Evolutionary conservation across 352 stramenopile species (phyloP).

Genomic region (Pythium phragmiticola): DNA sequence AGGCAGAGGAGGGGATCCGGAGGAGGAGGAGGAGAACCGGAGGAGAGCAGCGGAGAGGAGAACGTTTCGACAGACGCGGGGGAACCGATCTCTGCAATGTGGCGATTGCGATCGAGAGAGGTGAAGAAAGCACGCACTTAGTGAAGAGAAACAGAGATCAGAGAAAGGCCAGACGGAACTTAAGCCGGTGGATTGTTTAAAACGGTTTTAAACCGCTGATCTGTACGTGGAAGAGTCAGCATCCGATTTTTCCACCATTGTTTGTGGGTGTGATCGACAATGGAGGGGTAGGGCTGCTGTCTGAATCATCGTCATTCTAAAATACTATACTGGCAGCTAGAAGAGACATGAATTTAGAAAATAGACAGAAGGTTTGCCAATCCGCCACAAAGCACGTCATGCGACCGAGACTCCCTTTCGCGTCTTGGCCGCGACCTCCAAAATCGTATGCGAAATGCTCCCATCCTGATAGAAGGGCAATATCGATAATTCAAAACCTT

Average conservation of each 20-base stretch:
- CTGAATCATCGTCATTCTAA: neutral
- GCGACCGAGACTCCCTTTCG: neutral
- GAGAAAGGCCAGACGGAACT: neutral
- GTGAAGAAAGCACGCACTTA: constrained; percentile 10
- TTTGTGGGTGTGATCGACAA: constrained; percentile 1
- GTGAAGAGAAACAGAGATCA: neutral
- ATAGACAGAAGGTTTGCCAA: neutral
- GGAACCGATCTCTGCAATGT: neutral
- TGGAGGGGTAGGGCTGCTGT: constrained; percentile 1
- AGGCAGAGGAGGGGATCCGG: constrained; percentile 2
- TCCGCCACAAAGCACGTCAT: constrained; percentile 11
- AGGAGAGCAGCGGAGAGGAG: neutral
- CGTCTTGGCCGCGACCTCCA: neutral
- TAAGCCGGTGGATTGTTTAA: neutral
- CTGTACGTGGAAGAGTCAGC: constrained; percentile 6
- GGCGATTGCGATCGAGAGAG: neutral
- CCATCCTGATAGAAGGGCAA: neutral
- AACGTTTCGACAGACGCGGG: neutral
- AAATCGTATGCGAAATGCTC: neutral
- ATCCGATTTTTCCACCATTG: constrained; percentile 3
- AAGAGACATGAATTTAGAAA: neutral
- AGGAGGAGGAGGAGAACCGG: constrained; percentile 5
- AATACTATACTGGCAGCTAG: neutral
- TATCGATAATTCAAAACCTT: neutral
- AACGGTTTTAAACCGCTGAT: neutral